phyloP scores from a whole-genome alignment of 192 early-diverging fungal genomes.

The Glomus cerebriforme region DNA sequence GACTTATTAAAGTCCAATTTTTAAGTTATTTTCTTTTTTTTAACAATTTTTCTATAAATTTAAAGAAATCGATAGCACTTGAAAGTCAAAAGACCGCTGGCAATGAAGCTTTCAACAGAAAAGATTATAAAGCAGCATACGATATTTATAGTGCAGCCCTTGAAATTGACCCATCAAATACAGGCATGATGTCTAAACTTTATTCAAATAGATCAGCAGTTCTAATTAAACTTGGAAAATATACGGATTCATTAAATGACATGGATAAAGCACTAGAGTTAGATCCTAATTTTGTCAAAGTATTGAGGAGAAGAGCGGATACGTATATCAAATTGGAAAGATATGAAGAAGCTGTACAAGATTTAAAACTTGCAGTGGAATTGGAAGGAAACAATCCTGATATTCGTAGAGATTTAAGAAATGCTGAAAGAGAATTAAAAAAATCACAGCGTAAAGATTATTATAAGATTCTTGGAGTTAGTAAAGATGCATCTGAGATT shows the following conservation, averaged over 20 bases:
- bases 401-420: conserved; percentile 42
- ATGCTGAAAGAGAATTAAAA: conserved; percentile 66
- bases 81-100: conserved; percentile 71
- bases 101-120: conserved; percentile 71
- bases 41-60: not conserved
- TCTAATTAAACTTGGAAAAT: conserved; percentile 61
- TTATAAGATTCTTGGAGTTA: conserved; percentile 87
- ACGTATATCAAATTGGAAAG: conserved; percentile 69
- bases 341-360: conserved; percentile 80
- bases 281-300: conserved; percentile 65
- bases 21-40: not conserved
- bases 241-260: conserved; percentile 60
- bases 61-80: conserved; percentile 60
- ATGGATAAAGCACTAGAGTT: conserved; percentile 68
- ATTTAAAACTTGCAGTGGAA: conserved; percentile 64
- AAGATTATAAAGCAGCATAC: conserved; percentile 61
- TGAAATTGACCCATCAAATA: conserved; percentile 65
- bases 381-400: conserved; percentile 63
- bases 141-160: conserved; percentile 69
- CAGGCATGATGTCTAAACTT: conserved; percentile 64
- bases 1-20: not conserved
- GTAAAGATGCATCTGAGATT: conserved; percentile 72
- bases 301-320: conserved; percentile 77
- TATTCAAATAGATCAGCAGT: conserved; percentile 80
- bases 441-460: conserved; percentile 92